phyloP scores from a whole-genome alignment of 768 basidiomycete genomes.

The Cytidiella melzeri region DNA sequence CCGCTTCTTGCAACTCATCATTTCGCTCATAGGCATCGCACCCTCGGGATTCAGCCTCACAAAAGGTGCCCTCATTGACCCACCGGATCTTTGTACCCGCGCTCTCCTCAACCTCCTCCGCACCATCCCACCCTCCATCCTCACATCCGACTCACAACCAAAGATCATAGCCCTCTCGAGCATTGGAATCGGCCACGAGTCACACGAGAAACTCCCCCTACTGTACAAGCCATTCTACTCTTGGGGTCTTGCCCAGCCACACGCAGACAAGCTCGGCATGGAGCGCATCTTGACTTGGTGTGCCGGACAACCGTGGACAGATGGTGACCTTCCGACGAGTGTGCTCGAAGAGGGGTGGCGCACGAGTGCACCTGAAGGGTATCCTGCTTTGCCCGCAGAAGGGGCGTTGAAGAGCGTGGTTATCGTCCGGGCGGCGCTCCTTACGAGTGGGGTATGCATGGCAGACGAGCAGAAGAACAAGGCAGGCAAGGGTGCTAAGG shows the following conservation, averaged over 20 bases:
- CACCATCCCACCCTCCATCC: constrained; percentile 38
- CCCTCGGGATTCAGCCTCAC: neutral
- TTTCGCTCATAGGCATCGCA: constrained; percentile 20
- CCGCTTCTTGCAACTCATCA: constrained; percentile 27
- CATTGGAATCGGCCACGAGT: constrained; percentile 40
- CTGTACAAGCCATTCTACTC: constrained; percentile 44
- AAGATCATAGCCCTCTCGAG: constrained; percentile 52
- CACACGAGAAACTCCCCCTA: constrained; percentile 42
- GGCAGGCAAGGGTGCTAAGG: constrained; percentile 6
- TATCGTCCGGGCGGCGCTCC: constrained; percentile 50
- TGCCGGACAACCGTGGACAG: constrained; percentile 47
- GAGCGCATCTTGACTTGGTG: constrained; percentile 46
- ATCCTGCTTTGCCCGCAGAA: constrained; percentile 33
- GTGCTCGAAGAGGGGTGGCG: constrained; percentile 43
- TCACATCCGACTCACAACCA: constrained; percentile 26
- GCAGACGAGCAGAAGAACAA: constrained; percentile 23
- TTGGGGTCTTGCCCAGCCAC: constrained; percentile 38
- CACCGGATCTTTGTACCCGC: constrained; percentile 54
- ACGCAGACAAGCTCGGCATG: constrained; percentile 54
- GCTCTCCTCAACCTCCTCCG: constrained; percentile 49
- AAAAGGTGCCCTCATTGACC: constrained; percentile 44
- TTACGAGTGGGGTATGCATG: constrained; percentile 51
- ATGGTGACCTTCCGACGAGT: constrained; percentile 34
- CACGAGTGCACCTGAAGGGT: constrained; percentile 16
- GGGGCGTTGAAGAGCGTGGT: constrained; percentile 41